phyloP scores from a whole-genome alignment of 805 yeast genomes.

The Metschnikowia dekortorum region DNA sequence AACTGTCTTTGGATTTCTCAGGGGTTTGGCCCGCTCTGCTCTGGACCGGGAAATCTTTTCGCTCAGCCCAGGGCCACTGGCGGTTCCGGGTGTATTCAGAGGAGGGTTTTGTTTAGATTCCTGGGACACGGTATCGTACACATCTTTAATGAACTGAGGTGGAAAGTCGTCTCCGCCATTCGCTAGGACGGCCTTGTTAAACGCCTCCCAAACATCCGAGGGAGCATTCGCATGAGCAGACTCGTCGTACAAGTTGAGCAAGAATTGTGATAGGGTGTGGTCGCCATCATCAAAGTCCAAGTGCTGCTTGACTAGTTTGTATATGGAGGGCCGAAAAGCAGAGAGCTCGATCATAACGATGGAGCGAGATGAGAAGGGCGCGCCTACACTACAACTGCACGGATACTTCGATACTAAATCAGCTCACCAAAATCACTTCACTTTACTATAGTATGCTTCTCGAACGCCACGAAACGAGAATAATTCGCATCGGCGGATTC shows the following conservation, averaged over 20 bases:
- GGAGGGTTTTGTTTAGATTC: no score
- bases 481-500: background rate
- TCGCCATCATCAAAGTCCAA: conserved; percentile 16
- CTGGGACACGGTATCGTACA: conserved; percentile 14
- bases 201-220: conserved; percentile 3
- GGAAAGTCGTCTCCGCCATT: conserved; percentile 43
- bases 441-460: background rate
- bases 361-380: conserved; percentile 1
- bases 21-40: background rate
- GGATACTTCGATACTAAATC: background rate
- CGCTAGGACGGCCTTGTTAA: conserved; percentile 19
- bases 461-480: no score
- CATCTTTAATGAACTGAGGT: conserved; percentile 22
- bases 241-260: conserved; percentile 23
- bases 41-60: background rate
- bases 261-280: conserved; percentile 24
- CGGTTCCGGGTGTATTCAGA: no score
- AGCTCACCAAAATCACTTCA: background rate
- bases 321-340: conserved; percentile 4
- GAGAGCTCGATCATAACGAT: conserved; percentile 1
- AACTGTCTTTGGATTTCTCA: background rate
- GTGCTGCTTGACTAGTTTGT: conserved; percentile 9
- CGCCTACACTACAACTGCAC: background rate
- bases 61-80: background rate
- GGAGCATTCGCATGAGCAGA: conserved; percentile 8